Evolutionary conservation across 2,329 filamentous ascomycete genomes (phyloP).

Genomic region (Sporothrix euskadiensis): DNA sequence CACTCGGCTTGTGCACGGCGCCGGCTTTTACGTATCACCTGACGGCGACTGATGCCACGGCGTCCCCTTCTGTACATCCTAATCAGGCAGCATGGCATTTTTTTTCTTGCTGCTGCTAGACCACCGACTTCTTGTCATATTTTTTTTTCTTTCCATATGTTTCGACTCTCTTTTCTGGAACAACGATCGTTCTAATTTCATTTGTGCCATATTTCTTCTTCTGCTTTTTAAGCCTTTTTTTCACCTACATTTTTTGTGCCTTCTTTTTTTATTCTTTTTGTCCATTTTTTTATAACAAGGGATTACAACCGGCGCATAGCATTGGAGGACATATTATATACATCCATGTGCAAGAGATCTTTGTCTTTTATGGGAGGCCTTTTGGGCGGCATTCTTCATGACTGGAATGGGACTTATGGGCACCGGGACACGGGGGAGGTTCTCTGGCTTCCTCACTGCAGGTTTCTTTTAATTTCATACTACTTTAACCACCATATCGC

Average conservation of each 20-base stretch:
- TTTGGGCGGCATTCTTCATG: conserved; percentile 19
- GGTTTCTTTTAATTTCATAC: conserved; percentile 24
- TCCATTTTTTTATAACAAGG: conserved; percentile 15
- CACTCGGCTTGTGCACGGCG: neutral
- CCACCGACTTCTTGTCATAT: conserved; percentile 1
- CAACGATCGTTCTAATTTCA: neutral
- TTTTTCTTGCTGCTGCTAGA: neutral
- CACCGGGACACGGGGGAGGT: neutral
- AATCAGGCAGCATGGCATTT: neutral
- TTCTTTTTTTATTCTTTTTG: conserved; percentile 16
- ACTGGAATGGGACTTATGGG: conserved; percentile 25
- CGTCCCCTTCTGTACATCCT: conserved; percentile 4
- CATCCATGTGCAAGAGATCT: conserved; percentile 24
- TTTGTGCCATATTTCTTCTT: neutral
- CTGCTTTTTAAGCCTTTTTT: conserved; percentile 15
- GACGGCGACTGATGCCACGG: neutral
- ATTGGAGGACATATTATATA: conserved; percentile 31
- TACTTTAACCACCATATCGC: neutral
- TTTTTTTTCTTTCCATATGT: neutral
- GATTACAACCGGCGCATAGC: conserved; percentile 30
- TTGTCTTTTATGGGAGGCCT: conserved; percentile 15
- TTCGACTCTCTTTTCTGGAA: neutral
- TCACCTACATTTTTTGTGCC: neutral
- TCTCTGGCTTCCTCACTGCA: neutral
- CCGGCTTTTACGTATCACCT: neutral